Base-by-base conservation (phyloP, 164 flowering plant genomes). In the Liquidambar formosana region DNA sequence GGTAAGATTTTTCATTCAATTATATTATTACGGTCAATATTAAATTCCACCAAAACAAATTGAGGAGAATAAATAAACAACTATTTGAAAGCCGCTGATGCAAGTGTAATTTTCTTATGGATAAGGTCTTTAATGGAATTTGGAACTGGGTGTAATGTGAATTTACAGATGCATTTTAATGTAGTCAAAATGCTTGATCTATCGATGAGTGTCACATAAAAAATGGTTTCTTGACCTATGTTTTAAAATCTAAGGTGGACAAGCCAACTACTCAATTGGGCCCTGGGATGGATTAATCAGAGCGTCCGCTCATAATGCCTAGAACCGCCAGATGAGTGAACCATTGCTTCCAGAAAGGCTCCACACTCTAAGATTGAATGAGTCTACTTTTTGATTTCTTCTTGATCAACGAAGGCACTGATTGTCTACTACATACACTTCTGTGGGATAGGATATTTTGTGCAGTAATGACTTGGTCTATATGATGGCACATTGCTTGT, bases 1-100 rank as follows among this genome's bases (percentile, higher is more conserved):
- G 99, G 99, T 95, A 81, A 81, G 87, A 26, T 80, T 65, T n/a
- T 66, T 61, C 3, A 26, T 67, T 41, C 3, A 14, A 38, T 27
- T 52, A 48, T 8, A 16, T 52, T 26, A 18, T 28, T 21, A 18
- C 16, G 2, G 1, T 60, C 12, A 10, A 25, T 57, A 25, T 25
- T 57, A 11, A n/a, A 16, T 16, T 8, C n/a, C 21, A 16, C 8
- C 26, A 21, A 54, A 54, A 10, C 11, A 10, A 5, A 21, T n/a
- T 1, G 23, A 53, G 10, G 19, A 53, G 9, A 54, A 54, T 21
- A 21, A 22, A 21, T 22, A 54, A 9, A 21, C 58, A 54, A 54
- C 27, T 22, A 21, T 54, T 11, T 9, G n/a, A 19, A 54, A 21
- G 10, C 4, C 21, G 58, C 26, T 54, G 28, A 54, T 54, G 27